A percentile compares a stretch with the other conserved stretches of the same genome.
Conservation (phyloP, 1,284 basidiomycete genomes). For the Cerioporus squamosus region DNA sequence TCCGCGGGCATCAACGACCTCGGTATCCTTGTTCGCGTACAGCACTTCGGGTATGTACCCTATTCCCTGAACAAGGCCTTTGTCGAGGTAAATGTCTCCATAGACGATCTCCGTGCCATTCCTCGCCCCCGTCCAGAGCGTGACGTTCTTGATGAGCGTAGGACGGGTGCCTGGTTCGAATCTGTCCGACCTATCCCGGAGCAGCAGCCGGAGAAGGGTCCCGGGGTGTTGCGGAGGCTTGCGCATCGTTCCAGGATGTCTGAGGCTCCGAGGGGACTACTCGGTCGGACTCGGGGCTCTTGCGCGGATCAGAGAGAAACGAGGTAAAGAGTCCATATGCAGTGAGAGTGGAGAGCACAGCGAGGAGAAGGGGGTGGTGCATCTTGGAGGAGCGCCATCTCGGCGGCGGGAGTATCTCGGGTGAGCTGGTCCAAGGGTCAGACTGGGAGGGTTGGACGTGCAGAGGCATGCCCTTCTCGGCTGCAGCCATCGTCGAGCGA, state of each 20-base stretch:
- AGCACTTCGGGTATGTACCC: slow-evolving; percentile 52
- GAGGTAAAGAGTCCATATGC: background rate
- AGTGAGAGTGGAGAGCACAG: background rate
- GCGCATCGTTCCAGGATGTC: slow-evolving; percentile 53
- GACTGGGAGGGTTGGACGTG: background rate
- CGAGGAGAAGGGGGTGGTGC: background rate
- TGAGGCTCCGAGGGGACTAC: slow-evolving; percentile 48
- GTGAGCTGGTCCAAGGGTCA: background rate
- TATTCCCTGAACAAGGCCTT: slow-evolving; percentile 59
- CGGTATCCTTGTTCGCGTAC: slow-evolving; percentile 43
- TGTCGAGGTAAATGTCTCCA: slow-evolving; percentile 63
- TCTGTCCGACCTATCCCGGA: slow-evolving; percentile 69
- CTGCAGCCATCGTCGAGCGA: slow-evolving; percentile 3
- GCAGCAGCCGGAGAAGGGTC: slow-evolving; percentile 55
- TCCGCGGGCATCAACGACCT: slow-evolving; percentile 59
- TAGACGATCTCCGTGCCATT: slow-evolving; percentile 67
- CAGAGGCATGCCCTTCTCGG: background rate
- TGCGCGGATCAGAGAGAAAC: background rate
- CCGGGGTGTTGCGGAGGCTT: slow-evolving; percentile 45
- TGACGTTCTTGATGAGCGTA: slow-evolving; percentile 77
- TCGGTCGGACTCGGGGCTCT: too few relatives aligned
- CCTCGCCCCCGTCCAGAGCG: slow-evolving; percentile 78
- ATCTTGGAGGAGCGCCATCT: too few relatives aligned
- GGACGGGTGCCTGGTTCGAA: slow-evolving; percentile 69
- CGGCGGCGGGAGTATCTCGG: too few relatives aligned